These are phyloP conservation scores for Cyclotella distinguenda DNA, from an alignment of 108 stramenopile species.

Conservation along the genomic window DNA sequence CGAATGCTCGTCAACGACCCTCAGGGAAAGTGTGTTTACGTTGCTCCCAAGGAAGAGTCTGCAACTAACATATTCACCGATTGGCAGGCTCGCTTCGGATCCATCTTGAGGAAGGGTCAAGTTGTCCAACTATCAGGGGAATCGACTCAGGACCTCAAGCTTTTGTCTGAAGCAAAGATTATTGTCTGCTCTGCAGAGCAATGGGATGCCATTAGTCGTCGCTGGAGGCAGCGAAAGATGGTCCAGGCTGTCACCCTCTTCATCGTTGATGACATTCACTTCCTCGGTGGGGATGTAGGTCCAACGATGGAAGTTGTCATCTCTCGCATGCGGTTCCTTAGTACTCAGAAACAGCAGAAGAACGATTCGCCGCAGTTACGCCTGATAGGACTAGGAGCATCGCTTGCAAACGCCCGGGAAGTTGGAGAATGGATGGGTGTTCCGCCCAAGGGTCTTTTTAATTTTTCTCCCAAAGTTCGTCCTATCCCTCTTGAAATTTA, in stretches of 20 bases:
- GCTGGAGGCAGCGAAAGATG: constrained; percentile 95
- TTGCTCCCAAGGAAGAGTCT: constrained; percentile 90
- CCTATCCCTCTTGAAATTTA: constrained; percentile 94
- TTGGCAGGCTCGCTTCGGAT: constrained; percentile 83
- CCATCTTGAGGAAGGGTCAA: constrained; percentile 59
- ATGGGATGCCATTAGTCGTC: constrained; percentile 92
- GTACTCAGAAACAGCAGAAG: constrained; percentile 65
- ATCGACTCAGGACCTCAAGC: constrained; percentile 80
- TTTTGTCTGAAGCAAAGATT: constrained; percentile 71
- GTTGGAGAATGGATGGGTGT: constrained; percentile 99
- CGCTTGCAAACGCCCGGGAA: constrained; percentile 96
- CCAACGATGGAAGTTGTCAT: constrained; percentile 94
- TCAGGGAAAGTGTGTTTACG: constrained; percentile 88
- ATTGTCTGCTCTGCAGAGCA: constrained; percentile 82
- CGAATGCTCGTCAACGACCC: constrained; percentile 82
- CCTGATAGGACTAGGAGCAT: constrained; percentile 91
- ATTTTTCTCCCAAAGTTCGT: constrained; percentile 93
- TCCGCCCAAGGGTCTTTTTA: constrained; percentile 80
- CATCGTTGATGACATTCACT: constrained; percentile 96
- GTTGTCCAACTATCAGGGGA: constrained; percentile 91
- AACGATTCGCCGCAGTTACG: constrained; percentile 53
- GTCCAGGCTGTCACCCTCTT: constrained; percentile 90
- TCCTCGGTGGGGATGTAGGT: constrained; percentile 89
- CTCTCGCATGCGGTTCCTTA: constrained; percentile 95
- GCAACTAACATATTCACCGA: constrained; percentile 60